Evolutionary conservation across 2,329 filamentous ascomycete species (phyloP).

Genomic region (Pyrenophora tritici-repentis): DNA sequence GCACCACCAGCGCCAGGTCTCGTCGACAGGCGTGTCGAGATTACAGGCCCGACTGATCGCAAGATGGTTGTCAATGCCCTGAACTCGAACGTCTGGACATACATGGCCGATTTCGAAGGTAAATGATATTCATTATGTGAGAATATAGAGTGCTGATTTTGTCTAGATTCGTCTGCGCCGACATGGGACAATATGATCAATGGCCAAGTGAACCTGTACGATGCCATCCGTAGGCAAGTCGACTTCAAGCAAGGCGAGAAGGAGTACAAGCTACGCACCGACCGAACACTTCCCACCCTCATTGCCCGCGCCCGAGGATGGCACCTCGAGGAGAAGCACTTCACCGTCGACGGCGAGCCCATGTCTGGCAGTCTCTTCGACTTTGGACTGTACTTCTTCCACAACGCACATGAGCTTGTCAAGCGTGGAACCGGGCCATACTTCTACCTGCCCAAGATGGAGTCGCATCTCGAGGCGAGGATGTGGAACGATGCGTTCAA

Average conservation of each 20-base stretch:
- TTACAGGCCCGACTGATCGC: constrained; percentile 93
- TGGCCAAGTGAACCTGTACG: constrained; percentile 96
- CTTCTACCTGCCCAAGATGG: constrained; percentile 98
- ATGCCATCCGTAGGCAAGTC: constrained; percentile 89
- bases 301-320: constrained; percentile 95
- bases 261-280: constrained; percentile 95
- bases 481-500: constrained; percentile 99
- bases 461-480: constrained; percentile 93
- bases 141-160: constrained; percentile 13
- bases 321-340: constrained; percentile 98
- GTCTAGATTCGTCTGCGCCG: constrained; percentile 84
- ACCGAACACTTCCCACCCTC: constrained; percentile 83
- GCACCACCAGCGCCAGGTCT: constrained; percentile 89
- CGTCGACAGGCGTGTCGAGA: constrained; percentile 92
- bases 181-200: constrained; percentile 99
- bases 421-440: constrained; percentile 87
- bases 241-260: constrained; percentile 96
- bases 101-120: constrained; percentile 99
- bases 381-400: constrained; percentile 98
- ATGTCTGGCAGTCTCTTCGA: constrained; percentile 93
- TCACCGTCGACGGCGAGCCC: constrained; percentile 92
- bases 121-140: constrained; percentile 30
- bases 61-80: constrained; percentile 99
- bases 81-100: constrained; percentile 96
- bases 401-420: constrained; percentile 90